Base-by-base conservation (phyloP, 2,329 filamentous ascomycete species). In the Helotiales sp. region DNA sequence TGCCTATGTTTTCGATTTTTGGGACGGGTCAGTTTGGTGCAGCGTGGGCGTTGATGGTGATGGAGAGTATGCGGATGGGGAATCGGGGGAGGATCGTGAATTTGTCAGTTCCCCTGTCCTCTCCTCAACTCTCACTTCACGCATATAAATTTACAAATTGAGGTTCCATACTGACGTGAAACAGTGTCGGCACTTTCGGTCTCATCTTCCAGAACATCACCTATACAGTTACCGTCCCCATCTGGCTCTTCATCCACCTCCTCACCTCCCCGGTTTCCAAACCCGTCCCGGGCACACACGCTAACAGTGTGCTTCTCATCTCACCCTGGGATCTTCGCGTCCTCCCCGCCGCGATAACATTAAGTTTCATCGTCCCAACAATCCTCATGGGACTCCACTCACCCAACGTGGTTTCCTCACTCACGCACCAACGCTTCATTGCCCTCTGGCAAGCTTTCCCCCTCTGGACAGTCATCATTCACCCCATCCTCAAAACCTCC, bases 371-470 rank as follows among this genome's bases (percentile, higher is more conserved):
- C 45, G 54, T 84, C 1, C 84, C 84, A 0, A 78, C 80, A 0
- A 64, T 80, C 24, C 69, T 82, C 3, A 80, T 85, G 77, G 72
- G 77, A 11, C 73, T 85, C 4, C 81, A 82, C 0, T 76, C 79
- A 1, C 82, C 82, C 0, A 73, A 72, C 0, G 24, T 78, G 1
- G 69, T 83, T 15, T 77, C 78, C 1, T 72, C 79, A 17, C 75
- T 78, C n/a, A 75, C 77, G 13, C 85, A 84, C 69, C 84, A 86
- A 71, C 76, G 77, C 24, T 79, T 81, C 64, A 82, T 84, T 28
- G 82, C 82, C 0, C 69, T 82, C 54, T 86, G 84, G 82, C 83
- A 86, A 69, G 75, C 79, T 3, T 86, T 84, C 75, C 83, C 84
- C 0, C 71, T 83, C 20, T 82, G 80, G 72, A 79, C 83, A 6